These are phyloP conservation scores for Fraxinus angustifolia DNA, from an alignment of 305 asterid genomes.

Conservation along the genomic window DNA sequence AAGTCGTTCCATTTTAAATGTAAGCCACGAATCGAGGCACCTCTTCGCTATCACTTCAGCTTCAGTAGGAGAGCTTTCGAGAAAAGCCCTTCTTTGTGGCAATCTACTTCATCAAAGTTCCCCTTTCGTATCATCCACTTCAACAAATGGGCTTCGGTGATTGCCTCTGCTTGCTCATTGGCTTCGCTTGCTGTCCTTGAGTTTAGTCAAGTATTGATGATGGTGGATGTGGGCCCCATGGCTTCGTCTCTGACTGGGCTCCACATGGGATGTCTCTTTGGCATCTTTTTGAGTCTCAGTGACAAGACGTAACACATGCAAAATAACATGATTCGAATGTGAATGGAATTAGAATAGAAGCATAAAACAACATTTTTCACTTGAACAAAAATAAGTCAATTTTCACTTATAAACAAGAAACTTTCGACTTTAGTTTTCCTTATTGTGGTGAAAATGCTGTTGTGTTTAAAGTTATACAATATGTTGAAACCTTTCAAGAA, in stretches of 20 bases:
- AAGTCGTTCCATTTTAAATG: background rate
- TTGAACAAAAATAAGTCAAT: background rate
- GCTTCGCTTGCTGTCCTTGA: too few relatives aligned
- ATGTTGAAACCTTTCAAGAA: background rate
- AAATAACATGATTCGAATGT: background rate
- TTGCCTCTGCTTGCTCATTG: background rate
- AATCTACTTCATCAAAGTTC: background rate
- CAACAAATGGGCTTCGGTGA: background rate
- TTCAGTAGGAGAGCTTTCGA: background rate
- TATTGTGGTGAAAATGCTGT: background rate
- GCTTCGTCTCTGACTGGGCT: too few relatives aligned
- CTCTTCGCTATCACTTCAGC: background rate
- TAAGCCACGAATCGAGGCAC: background rate
- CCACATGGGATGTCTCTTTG: background rate
- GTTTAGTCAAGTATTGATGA: too few relatives aligned
- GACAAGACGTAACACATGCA: background rate
- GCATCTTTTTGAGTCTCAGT: background rate
- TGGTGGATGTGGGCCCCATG: too few relatives aligned
- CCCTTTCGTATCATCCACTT: background rate
- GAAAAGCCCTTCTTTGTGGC: background rate
- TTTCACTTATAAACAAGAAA: background rate
- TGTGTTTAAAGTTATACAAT: background rate
- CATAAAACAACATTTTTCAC: background rate
- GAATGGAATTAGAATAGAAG: background rate
- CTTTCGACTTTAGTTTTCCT: background rate